Evolutionary conservation across 495 filamentous ascomycete genomes (phyloP).

Genomic region (Neurospora sp.): DNA sequence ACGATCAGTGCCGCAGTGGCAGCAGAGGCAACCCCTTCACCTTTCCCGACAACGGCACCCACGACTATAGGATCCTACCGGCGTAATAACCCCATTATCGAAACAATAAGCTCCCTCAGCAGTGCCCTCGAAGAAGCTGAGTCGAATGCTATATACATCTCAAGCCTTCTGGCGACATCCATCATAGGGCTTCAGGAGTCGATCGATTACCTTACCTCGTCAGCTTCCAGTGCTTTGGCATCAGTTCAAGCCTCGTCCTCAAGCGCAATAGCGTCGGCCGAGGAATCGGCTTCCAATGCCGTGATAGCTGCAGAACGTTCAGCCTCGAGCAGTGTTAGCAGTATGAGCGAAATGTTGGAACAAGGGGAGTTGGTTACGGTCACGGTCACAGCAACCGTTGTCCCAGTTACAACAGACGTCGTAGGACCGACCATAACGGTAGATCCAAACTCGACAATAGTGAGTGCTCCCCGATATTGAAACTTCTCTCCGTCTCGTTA

Average conservation of each 20-base stretch:
- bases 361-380: not conserved
- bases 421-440: not conserved
- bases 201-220: slow-evolving; percentile 4
- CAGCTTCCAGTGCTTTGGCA: slow-evolving; percentile 9
- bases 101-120: slow-evolving; percentile 11
- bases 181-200: slow-evolving; percentile 7
- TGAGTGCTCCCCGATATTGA: not conserved
- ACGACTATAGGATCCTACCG: not conserved
- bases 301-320: slow-evolving; percentile 5
- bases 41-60: slow-evolving; percentile 1
- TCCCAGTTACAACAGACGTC: not conserved
- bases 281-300: slow-evolving; percentile 9
- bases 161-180: slow-evolving; percentile 6
- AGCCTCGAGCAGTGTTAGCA: slow-evolving; percentile 8
- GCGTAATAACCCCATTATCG: slow-evolving; percentile 1
- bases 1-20: not conserved
- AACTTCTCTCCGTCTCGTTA: not conserved
- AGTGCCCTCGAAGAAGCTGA: slow-evolving; percentile 7
- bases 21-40: not conserved
- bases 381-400: not conserved
- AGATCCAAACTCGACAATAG: not conserved
- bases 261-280: slow-evolving; percentile 2
- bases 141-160: slow-evolving; percentile 2
- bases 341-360: slow-evolving; percentile 1
- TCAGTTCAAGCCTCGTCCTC: slow-evolving; percentile 9